Base-by-base conservation (phyloP, 371 early-diverging fungal species). In the Mortierella sp. region DNA sequence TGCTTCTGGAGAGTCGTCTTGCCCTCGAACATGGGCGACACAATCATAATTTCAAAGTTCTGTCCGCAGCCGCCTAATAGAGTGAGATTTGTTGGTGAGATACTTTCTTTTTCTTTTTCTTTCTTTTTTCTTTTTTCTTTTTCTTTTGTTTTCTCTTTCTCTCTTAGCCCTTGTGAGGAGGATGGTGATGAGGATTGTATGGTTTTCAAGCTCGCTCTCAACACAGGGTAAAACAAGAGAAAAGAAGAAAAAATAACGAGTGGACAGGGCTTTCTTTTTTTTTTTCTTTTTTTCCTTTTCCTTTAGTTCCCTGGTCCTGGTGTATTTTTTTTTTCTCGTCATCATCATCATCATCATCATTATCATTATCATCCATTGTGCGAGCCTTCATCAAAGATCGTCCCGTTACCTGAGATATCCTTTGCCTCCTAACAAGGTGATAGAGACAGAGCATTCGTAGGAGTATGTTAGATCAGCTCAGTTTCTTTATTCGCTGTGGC, bases 11-110 rank as follows among this genome's bases (percentile, higher is more conserved):
- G 84, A 18, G 89, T 72, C 15, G 89, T 79, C 76, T 91, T 92
- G 51, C 91, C 93, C 64, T 87, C 90, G 74, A 95, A 95, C 57
- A 84, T 37, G 61, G 85, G 70, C 21, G 92, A 91, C 1, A 95
- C 93, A 46, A 95, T 91, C 37, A 88, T 70, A 25, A 92, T 91
- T 53, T 93, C 91, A 80, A 90, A 93, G 86, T 87, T 90, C 75
- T 93, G 92, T 26, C 95, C 95, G 80, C 95, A 95, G 43, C 94
- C 94, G 59, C 88, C 87, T 83, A 64, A 1, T 15, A 9, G 12
- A 44, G 50, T n/a, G 19, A 6, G 51, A 18, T 50, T 7, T 18
- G 48, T 52, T 61, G 28, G n/a, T 56, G 9, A 26, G 19, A 62
- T 4, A 29, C 51, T 9, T 3, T 37, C 9, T 37, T 37, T 37